Evolutionary conservation across 768 basidiomycete genomes (phyloP).

Genomic region (Cyclocybe cylindracea): DNA sequence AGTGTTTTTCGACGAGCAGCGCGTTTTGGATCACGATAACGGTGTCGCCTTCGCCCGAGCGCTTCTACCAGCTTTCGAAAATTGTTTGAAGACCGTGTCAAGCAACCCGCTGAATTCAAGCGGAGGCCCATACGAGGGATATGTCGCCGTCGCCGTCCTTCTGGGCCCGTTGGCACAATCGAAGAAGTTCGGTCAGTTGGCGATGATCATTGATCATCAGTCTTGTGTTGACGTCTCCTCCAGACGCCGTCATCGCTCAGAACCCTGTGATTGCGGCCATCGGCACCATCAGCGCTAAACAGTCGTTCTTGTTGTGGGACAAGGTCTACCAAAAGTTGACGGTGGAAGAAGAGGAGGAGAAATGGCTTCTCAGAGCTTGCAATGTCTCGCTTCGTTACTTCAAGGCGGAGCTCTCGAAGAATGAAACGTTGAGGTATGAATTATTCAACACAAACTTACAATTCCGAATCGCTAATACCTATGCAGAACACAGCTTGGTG

Average conservation of each 20-base stretch:
- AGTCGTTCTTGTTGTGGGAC: slow-evolving; percentile 86
- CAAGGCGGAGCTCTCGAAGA: slow-evolving; percentile 50
- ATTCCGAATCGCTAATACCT: neutral
- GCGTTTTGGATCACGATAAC: slow-evolving; percentile 38
- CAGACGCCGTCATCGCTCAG: slow-evolving; percentile 47
- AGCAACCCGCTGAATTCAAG: slow-evolving; percentile 58
- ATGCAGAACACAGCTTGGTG: slow-evolving; percentile 60
- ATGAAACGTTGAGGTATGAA: slow-evolving; percentile 56
- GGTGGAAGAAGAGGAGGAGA: slow-evolving; percentile 61
- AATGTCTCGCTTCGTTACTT: slow-evolving; percentile 51
- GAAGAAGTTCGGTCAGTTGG: slow-evolving; percentile 52
- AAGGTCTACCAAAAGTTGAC: slow-evolving; percentile 79
- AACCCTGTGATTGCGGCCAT: slow-evolving; percentile 51
- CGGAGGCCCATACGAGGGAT: slow-evolving; percentile 81
- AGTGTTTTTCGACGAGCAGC: slow-evolving; percentile 52
- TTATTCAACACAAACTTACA: neutral
- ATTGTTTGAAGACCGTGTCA: slow-evolving; percentile 64
- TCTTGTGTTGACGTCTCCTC: slow-evolving; percentile 5
- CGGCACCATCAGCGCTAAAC: slow-evolving; percentile 57
- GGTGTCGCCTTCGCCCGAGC: slow-evolving; percentile 53
- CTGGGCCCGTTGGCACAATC: slow-evolving; percentile 59
- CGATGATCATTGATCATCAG: neutral
- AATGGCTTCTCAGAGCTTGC: slow-evolving; percentile 74
- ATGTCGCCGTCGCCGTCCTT: slow-evolving; percentile 69
- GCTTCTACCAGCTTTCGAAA: slow-evolving; percentile 65